phyloP scores from a whole-genome alignment of 1,284 basidiomycete genomes.

The Tetrapyrgos nigripes region DNA sequence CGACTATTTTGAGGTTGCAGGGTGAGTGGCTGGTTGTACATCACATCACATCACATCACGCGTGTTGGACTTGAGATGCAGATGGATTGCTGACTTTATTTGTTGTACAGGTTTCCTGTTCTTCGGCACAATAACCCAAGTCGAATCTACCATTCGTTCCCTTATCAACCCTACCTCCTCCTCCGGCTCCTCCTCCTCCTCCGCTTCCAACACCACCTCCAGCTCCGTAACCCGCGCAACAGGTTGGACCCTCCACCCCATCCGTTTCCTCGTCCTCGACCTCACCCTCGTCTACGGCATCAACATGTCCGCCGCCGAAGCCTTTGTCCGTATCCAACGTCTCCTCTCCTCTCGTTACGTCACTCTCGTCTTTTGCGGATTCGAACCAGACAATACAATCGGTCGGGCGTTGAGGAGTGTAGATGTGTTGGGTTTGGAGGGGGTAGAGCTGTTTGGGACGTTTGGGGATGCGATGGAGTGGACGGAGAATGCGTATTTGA shows the following conservation, averaged over 20 bases:
- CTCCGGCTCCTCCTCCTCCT: background rate
- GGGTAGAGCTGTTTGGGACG: conserved; percentile 84
- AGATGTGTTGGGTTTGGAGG: conserved; percentile 72
- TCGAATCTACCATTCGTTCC: conserved; percentile 82
- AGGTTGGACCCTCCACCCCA: conserved; percentile 80
- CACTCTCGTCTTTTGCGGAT: conserved; percentile 90
- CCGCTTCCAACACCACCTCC: too few relatives aligned
- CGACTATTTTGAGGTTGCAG: conserved; percentile 89
- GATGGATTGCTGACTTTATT: background rate
- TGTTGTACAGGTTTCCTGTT: conserved; percentile 82
- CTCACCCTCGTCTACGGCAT: conserved; percentile 88
- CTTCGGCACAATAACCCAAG: conserved; percentile 93
- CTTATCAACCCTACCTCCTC: conserved; percentile 59
- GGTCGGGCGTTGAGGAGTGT: conserved; percentile 73
- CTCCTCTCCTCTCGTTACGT: conserved; percentile 81
- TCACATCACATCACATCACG: too few relatives aligned
- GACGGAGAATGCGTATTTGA: conserved; percentile 90
- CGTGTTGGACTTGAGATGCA: conserved; percentile 2
- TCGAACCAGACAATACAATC: conserved; percentile 65
- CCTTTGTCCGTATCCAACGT: conserved; percentile 91
- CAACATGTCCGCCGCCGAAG: conserved; percentile 95
- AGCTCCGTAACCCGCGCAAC: too few relatives aligned
- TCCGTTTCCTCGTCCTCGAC: conserved; percentile 91
- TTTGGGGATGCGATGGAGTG: conserved; percentile 95
- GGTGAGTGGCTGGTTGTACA: too few relatives aligned